Percentiles rank a stretch among this genome's conserved stretches.
Conservation (phyloP, 1,284 basidiomycete species). For the Cutaneotrichosporon curvatum region DNA sequence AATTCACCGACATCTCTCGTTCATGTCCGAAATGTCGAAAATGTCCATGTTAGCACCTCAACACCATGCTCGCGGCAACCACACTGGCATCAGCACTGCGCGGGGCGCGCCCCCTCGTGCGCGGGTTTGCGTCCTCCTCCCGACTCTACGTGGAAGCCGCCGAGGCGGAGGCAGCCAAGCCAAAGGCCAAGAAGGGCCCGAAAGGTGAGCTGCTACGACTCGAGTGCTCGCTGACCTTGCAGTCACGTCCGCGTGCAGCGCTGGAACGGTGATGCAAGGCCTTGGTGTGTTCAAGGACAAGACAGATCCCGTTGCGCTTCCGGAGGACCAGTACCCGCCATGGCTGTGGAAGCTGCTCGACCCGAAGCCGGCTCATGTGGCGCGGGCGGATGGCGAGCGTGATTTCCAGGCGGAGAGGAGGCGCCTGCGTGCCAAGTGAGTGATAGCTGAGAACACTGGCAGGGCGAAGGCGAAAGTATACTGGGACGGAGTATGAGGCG, state of each 20-base stretch:
- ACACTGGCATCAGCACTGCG: not conserved
- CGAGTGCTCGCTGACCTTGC: slow-evolving; percentile 11
- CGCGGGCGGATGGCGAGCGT: slow-evolving; percentile 19
- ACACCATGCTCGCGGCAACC: slow-evolving; percentile 5
- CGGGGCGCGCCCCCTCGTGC: not conserved
- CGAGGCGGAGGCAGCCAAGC: not conserved
- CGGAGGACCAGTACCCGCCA: slow-evolving; percentile 77
- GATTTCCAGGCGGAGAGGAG: slow-evolving; percentile 38
- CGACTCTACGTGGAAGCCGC: not conserved
- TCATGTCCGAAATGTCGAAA: not conserved
- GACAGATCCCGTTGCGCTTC: slow-evolving; percentile 65
- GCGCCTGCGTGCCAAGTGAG: slow-evolving; percentile 38
- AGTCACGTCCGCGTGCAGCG: slow-evolving; percentile 52
- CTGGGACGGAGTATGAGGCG: not conserved
- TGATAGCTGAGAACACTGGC: slow-evolving; percentile 3
- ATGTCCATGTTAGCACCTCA: not conserved
- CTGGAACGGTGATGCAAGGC: slow-evolving; percentile 66
- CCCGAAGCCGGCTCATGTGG: slow-evolving; percentile 17
- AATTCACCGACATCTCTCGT: not conserved
- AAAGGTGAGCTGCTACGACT: no score
- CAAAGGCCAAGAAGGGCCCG: not conserved
- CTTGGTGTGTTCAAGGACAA: slow-evolving; percentile 78
- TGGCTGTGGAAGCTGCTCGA: slow-evolving; percentile 79
- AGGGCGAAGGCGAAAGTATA: not conserved
- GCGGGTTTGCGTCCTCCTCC: slow-evolving; percentile 1